Base-by-base conservation (phyloP, 768 basidiomycete genomes). In the Kwoniella dendrophila region DNA sequence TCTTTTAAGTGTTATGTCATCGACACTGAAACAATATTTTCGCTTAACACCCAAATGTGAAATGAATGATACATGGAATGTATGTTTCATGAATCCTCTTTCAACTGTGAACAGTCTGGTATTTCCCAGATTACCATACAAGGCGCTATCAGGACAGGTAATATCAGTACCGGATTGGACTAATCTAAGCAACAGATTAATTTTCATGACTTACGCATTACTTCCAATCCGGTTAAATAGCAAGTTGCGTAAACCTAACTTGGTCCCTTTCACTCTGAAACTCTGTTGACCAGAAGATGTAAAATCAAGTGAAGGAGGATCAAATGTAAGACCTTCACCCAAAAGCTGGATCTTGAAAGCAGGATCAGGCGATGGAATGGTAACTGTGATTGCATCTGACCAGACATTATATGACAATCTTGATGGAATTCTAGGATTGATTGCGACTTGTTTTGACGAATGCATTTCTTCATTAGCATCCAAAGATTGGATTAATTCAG, bases 21-120 rank as follows among this genome's bases (percentile, higher is more conserved):
- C 86, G 43, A 96, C 86, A 65, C 90, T 92, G 82, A 96, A 97
- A 87, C 96, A 92, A 81, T 98, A 98, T 72, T 88, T 86, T 68
- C 92, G 85, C 78, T 88, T 90, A 56, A 81, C 62, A 30, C 86
- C 86, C 32, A 82, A 74, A 53, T 80, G 80, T 57, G 75, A 80
- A 34, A 73, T 87, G 81, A 98, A 97, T 1, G 92, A 87, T 33
- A 97, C 80, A 77, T 96, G 91, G 83, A 98, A 94, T 0, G 94
- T 96, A 75, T 97, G 90, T 61, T 88, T 86, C 95, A 97, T 97
- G 81, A 97, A 97, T 0, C 91, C 87, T n/a, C 76, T 56, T 45
- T 73, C 71, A 38, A 78, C 48, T 11, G 63, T 60, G 70, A 98
- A 82, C 4, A 86, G 82, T 68, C 85, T 87, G 75, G 88, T 91